A percentile compares a stretch with the other conserved stretches of the same genome.
phyloP scores from a whole-genome alignment of 306 rosid genomes.

The Cucumis sativus region Cucumber_9930_V3 NC_026657.2:20350001-20350500 shows the following conservation, averaged over 20 bases:
- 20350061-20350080: not conserved
- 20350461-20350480: no score
- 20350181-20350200: not conserved
- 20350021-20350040: conserved; percentile 1
- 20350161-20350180: not conserved
- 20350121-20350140: not conserved
- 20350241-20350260: not conserved
- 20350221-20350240: not conserved
- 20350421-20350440: no score
- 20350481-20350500: no score
- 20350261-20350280: no score
- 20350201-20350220: not conserved
- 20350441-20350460: no score
- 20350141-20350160: not conserved
- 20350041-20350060: conserved; percentile 8
- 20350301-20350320: no score
- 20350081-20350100: not conserved
- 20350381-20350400: no score
- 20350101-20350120: not conserved
- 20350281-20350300: no score
- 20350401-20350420: no score
- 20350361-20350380: no score
- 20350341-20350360: no score
- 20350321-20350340: no score
- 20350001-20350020: conserved; percentile 3